A percentile compares a stretch with the other conserved stretches of the same genome.
Evolutionary conservation across 768 basidiomycete genomes (phyloP).

Genomic region (Boletus fagicola): DNA sequence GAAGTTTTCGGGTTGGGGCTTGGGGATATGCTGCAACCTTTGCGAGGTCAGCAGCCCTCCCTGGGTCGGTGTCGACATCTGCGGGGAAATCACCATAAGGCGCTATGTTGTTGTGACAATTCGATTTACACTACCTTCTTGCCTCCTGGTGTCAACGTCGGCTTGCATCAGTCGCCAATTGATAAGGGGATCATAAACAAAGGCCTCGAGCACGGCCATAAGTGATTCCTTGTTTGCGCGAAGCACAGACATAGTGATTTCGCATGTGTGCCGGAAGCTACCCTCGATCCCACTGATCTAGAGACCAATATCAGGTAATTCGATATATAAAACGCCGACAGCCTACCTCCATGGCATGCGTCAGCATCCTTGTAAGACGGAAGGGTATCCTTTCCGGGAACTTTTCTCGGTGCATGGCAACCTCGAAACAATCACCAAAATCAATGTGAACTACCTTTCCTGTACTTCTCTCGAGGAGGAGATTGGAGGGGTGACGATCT

Average conservation of each 20-base stretch:
- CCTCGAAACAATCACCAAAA: conserved; percentile 98
- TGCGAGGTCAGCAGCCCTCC: conserved; percentile 58
- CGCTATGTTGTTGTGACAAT: not conserved
- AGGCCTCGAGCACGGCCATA: conserved; percentile 98
- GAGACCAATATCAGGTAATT: conserved; percentile 7
- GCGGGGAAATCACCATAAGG: not conserved
- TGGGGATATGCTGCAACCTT: conserved; percentile 73
- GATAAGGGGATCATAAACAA: conserved; percentile 97
- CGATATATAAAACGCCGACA: not conserved
- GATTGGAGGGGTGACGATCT: conserved; percentile 96
- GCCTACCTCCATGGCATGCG: conserved; percentile 96
- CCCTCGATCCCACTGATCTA: conserved; percentile 98
- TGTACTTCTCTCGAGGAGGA: conserved; percentile 85
- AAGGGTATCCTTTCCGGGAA: conserved; percentile 99
- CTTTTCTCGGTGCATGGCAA: conserved; percentile 97
- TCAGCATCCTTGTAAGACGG: conserved; percentile 96
- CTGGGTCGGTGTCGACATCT: conserved; percentile 49
- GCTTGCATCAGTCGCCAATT: conserved; percentile 93
- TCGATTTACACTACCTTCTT: conserved; percentile 53
- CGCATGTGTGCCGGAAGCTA: conserved; percentile 92
- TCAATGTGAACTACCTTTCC: conserved; percentile 97
- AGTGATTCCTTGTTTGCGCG: conserved; percentile 98
- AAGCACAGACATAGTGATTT: conserved; percentile 95
- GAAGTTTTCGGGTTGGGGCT: conserved; percentile 75
- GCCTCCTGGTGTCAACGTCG: conserved; percentile 68